Conservation (phyloP, 305 asterid species). For the Petunia hybrid region DNA sequence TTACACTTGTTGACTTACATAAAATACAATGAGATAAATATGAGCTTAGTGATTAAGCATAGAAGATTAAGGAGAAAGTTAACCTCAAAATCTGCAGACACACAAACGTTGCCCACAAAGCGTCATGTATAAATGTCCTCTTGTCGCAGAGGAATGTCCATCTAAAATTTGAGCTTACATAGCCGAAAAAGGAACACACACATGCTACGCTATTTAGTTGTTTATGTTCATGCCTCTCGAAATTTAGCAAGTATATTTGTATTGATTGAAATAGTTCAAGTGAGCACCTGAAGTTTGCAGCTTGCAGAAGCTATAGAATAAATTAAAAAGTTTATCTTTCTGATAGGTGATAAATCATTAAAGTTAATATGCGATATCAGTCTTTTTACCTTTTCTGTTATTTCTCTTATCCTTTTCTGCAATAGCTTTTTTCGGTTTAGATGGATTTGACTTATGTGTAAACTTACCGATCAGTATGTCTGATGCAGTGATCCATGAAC, state of each 20-base stretch:
- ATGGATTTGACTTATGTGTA: background rate
- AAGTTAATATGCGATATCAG: background rate
- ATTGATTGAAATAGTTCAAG: background rate
- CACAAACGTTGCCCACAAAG: background rate
- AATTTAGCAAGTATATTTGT: slow-evolving; percentile 5
- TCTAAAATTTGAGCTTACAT: slow-evolving; percentile 24
- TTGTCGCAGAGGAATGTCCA: background rate
- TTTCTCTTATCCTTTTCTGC: slow-evolving; percentile 3
- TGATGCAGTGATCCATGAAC: slow-evolving; percentile 85
- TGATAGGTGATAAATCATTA: background rate
- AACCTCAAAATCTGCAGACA: background rate
- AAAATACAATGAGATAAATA: background rate
- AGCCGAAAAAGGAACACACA: background rate
- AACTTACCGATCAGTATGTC: slow-evolving; percentile 2
- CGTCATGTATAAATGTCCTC: background rate
- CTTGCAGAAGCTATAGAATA: background rate
- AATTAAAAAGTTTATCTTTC: background rate
- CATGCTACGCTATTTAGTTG: background rate
- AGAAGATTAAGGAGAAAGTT: background rate
- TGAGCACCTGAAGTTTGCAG: slow-evolving; percentile 14
- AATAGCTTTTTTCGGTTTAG: background rate
- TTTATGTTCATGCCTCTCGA: slow-evolving; percentile 19
- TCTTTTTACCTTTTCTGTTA: slow-evolving; percentile 7
- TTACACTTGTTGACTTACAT: background rate
- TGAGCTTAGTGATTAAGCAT: background rate